Conservation (phyloP, 805 yeast genomes). For the Allodekkera sacchari region DNA sequence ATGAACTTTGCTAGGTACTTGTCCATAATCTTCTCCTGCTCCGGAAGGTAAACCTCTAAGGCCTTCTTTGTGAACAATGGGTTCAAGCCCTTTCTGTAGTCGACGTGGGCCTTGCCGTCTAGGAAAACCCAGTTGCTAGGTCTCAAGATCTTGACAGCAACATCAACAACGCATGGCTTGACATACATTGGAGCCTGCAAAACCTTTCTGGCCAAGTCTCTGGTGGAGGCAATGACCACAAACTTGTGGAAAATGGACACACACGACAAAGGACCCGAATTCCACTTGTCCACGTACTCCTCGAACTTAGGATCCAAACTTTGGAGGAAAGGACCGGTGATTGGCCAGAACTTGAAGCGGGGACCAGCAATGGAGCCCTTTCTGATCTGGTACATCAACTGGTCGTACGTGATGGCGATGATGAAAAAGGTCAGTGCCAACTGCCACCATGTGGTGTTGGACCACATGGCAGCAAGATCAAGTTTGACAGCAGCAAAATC, state of each 20-base stretch:
- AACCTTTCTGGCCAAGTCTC: conserved; percentile 84
- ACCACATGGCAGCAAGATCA: conserved; percentile 7
- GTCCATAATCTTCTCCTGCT: conserved; percentile 79
- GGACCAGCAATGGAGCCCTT: conserved; percentile 95
- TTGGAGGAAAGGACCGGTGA: conserved; percentile 94
- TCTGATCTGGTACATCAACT: conserved; percentile 63
- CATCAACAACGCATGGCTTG: conserved; percentile 97
- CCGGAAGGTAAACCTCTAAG: conserved; percentile 74
- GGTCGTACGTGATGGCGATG: conserved; percentile 55
- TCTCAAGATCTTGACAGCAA: conserved; percentile 85
- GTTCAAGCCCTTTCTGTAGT: conserved; percentile 84
- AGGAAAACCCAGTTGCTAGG: conserved; percentile 97
- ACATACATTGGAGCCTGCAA: conserved; percentile 79
- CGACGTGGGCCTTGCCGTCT: conserved; percentile 93
- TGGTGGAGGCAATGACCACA: conserved; percentile 84
- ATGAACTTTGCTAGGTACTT: conserved; percentile 63
- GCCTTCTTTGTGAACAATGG: conserved; percentile 84
- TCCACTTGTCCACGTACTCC: conserved; percentile 90
- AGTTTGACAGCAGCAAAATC: conserved; percentile 5
- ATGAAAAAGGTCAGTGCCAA: conserved; percentile 38
- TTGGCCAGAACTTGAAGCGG: conserved; percentile 77
- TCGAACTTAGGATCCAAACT: conserved; percentile 93
- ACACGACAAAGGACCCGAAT: conserved; percentile 88
- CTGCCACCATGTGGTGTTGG: conserved; percentile 44
- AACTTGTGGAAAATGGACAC: conserved; percentile 97